Evolutionary conservation across 1,284 basidiomycete genomes (phyloP), one percentile per base, ranked within the genome.

Genomic region (Fistulina hepatica): DNA sequence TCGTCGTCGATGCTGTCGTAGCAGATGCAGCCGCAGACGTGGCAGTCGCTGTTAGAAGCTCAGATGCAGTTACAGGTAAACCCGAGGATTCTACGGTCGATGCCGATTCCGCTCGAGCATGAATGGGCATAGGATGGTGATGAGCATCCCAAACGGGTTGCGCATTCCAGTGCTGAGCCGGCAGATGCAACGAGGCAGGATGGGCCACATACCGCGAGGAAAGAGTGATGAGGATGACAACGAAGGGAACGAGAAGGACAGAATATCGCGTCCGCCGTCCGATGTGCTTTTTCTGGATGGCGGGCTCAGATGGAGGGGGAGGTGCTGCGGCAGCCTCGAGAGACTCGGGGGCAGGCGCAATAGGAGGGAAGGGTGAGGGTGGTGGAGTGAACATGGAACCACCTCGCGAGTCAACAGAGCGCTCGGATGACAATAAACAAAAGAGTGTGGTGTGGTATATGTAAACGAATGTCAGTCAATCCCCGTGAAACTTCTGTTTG

Each of bases 161-260:
- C 6, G 27, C n/a, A 36, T 42, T 30, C 19, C 45, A 44, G 32
- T 48, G 41, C n/a, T 48, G 50, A 16, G 60, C 56, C 42, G 72
- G 49, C 16, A 64, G 44, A 50, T 71, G 67, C 43, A 73, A 61
- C 8, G 59, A 55, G 22, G 57, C 58, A 19, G 69, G 69, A 47
- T 69, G 71, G 6, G 64, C 46, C 44, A 67, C 41, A 47, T 65
- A 71, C 15, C 63, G 69, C 13, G 72, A 71, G 12, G 64, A 69
- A 8, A 60, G 50, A 4, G 73, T 71, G 41, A 81, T 64, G 28
- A 74, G 42, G 23, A 75, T 51, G 36, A 82, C 62, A 16, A 61
- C 46, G 8, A 73, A 44, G 9, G 77, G 77, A 2, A 78, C 63
- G 24, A 75, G 45, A 28, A 81, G 44, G 33, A 75, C 61, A 10